phyloP scores from a whole-genome alignment of 2,329 filamentous ascomycete species.

The Septoria petroselini region DNA sequence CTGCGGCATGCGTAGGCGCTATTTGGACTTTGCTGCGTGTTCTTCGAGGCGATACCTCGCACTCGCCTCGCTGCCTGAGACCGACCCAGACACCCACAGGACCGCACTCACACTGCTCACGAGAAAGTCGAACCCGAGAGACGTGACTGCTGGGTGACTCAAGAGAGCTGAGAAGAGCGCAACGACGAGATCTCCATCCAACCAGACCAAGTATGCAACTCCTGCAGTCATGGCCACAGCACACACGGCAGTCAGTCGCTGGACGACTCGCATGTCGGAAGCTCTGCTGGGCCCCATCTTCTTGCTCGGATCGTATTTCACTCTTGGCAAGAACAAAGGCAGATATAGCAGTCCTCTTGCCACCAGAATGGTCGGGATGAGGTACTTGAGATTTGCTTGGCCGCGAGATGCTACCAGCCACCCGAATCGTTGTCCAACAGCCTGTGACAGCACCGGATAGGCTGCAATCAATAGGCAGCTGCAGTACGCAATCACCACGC shows the following conservation, averaged over 20 bases:
- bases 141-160: slow-evolving; percentile 35
- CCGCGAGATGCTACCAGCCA: neutral
- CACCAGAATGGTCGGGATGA: slow-evolving; percentile 29
- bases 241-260: slow-evolving; percentile 8
- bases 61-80: neutral
- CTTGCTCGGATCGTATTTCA: neutral
- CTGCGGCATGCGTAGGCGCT: neutral
- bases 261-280: neutral
- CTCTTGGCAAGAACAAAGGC: slow-evolving; percentile 23
- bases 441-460: neutral
- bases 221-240: slow-evolving; percentile 13
- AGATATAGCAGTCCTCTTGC: slow-evolving; percentile 28
- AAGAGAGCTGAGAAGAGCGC: slow-evolving; percentile 20
- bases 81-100: slow-evolving; percentile 15
- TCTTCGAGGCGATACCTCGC: too few relatives aligned
- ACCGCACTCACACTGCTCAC: slow-evolving; percentile 25
- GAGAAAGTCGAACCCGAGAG: slow-evolving; percentile 34
- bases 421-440: neutral
- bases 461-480: slow-evolving; percentile 20
- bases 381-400: neutral
- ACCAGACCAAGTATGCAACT: slow-evolving; percentile 11
- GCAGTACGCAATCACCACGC: slow-evolving; percentile 19
- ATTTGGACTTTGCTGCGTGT: neutral
- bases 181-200: neutral
- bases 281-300: neutral